Conservation (phyloP, 2,329 filamentous ascomycete genomes). For the Fusarium temperatum region DNA sequence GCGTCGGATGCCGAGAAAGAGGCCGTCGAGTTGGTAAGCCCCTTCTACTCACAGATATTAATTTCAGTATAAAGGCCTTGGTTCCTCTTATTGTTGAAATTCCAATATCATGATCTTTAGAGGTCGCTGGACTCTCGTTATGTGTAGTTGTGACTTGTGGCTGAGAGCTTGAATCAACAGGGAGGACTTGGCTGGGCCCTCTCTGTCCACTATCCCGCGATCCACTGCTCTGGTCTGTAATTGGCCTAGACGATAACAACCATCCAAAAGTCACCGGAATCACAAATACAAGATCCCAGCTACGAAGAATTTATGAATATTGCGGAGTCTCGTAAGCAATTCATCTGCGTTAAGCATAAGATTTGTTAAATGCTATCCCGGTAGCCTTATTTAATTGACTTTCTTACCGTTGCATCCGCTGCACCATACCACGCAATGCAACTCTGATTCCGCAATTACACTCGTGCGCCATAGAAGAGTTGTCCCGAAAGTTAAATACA, state of each 20-base stretch:
- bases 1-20: background rate
- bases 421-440: background rate
- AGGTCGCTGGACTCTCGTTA: background rate
- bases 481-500: background rate
- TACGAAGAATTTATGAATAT: background rate
- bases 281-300: background rate
- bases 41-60: accelerated
- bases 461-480: accelerated
- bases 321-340: background rate
- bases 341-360: accelerated
- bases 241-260: background rate
- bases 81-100: background rate
- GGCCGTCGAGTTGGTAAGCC: too few species aligned
- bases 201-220: background rate
- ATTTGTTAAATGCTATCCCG: accelerated
- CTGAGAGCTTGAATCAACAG: too few species aligned
- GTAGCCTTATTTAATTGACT: accelerated
- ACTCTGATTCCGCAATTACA: background rate
- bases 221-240: background rate
- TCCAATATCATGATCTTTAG: too few species aligned
- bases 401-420: background rate
- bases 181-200: too few species aligned
- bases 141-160: too few species aligned
- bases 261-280: background rate
- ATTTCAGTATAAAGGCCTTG: background rate